Evolutionary conservation across 169 alveolate species (phyloP).

Genomic region (Babesia divergens): DNA sequence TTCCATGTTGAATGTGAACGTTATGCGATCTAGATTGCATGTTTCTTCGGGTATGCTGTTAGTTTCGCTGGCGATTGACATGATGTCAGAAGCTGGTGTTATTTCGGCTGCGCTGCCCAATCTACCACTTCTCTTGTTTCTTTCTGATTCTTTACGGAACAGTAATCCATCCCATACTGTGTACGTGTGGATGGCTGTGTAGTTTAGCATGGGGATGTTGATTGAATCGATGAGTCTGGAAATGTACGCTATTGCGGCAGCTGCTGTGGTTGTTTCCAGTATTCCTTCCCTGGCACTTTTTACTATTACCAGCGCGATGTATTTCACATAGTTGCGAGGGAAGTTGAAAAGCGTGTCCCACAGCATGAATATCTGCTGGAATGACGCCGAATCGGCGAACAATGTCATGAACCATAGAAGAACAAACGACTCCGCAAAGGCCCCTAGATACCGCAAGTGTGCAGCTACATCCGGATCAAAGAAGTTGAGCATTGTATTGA

Average conservation of each 20-base stretch:
- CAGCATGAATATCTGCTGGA: slow-evolving; percentile 33
- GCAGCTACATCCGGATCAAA: slow-evolving; percentile 55
- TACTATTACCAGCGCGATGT: slow-evolving; percentile 33
- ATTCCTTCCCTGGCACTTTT: slow-evolving; percentile 42
- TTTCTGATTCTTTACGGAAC: slow-evolving; percentile 3
- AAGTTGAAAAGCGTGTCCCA: slow-evolving; percentile 43
- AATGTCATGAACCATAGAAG: slow-evolving; percentile 63
- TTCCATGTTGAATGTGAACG: slow-evolving; percentile 43
- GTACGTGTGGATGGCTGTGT: slow-evolving; percentile 7
- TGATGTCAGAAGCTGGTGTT: background rate
- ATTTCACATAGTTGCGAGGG: slow-evolving; percentile 45
- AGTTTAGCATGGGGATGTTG: slow-evolving; percentile 55
- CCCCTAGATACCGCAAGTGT: slow-evolving; percentile 43
- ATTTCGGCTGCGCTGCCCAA: background rate
- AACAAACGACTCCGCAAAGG: slow-evolving; percentile 57
- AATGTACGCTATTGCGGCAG: slow-evolving; percentile 39
- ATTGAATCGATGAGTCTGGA: slow-evolving; percentile 36
- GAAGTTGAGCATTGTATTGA: slow-evolving; percentile 52
- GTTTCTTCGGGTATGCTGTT: background rate
- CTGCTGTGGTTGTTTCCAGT: slow-evolving; percentile 20
- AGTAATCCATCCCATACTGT: slow-evolving; percentile 28
- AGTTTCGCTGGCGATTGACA: background rate
- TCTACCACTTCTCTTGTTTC: background rate
- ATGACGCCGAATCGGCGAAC: slow-evolving; percentile 32
- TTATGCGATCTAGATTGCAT: slow-evolving; percentile 10